A percentile compares a stretch with the other conserved stretches of the same genome.
Conservation (phyloP, 2,329 filamentous ascomycete genomes). For the Ceratocystis eucalypticola region DNA sequence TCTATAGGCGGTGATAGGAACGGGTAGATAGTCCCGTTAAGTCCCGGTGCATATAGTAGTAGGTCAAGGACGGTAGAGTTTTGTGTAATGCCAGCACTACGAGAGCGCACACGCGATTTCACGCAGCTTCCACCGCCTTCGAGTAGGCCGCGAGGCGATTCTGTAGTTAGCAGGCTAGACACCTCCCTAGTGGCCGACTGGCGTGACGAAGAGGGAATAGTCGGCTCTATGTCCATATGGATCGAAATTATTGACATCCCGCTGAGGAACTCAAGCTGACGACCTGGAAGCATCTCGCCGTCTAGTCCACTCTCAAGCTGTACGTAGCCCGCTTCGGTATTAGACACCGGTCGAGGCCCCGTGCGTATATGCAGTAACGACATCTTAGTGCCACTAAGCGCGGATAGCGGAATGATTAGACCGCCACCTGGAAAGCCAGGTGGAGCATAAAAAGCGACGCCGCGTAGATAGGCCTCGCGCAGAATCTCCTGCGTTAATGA, state of each 20-base stretch:
- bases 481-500: not conserved
- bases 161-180: not conserved
- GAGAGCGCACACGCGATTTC: not conserved
- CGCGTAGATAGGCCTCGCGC: constrained; percentile 12
- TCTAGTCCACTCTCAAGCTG: constrained; percentile 1
- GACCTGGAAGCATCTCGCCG: not conserved
- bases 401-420: constrained; percentile 13
- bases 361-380: constrained; percentile 8
- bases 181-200: not conserved
- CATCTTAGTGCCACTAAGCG: constrained; percentile 10
- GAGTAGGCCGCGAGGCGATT: not conserved
- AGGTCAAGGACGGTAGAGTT: not conserved
- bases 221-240: constrained; percentile 12
- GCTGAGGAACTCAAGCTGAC: not conserved
- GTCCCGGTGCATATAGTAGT: constrained; percentile 9
- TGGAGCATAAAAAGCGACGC: constrained; percentile 10
- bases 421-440: constrained; percentile 10
- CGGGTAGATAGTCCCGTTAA: constrained; percentile 10
- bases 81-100: not conserved
- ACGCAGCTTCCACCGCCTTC: not conserved
- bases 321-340: not conserved
- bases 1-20: constrained; percentile 8
- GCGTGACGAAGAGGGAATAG: not conserved
- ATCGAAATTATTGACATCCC: constrained; percentile 5
- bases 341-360: not conserved